Base-by-base conservation (phyloP, 345 rosid genomes). In the Viola odorata region DNA sequence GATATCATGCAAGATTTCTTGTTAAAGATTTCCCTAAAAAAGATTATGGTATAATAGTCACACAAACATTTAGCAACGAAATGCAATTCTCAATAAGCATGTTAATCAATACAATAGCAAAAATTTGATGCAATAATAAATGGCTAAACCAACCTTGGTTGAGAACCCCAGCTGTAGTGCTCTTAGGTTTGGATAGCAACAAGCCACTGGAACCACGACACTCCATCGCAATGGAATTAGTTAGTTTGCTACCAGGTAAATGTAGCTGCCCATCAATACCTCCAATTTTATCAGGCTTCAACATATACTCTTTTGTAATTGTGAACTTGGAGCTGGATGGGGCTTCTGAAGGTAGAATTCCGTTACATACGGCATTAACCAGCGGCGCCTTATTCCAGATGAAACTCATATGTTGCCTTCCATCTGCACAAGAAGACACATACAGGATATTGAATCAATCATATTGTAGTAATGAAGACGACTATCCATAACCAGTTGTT, bases 391-490 rank as follows among this genome's bases (percentile, higher is more conserved):
- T 75, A 57, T 80, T 72, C 85, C 88, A 76, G 49, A 66, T 78
- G 63, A 78, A 75, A 71, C 71, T 75, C 80, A 79, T 72, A 58
- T 74, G 86, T 45, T 74, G 87, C 85, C 81, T 79, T 72, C 79
- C 86, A 84, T 81, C 98, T 92, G 82, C 65, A 73, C 23, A 73
- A 47, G 49, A 32, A 70, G 45, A 72, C 42, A 67, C 58, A 66
- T 23, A 23, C 32, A 23, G 32, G 32, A 23, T 23, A 23, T 23
- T 23, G 32, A 23, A 23, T 23, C 32, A 23, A 23, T 23, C 32
- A 23, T 23, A 23, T 23, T 23, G 32, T 23, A 23, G 32, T 23
- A 23, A 23, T 23, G 32, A 23, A 23, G 32, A 23, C 32, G 32
- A 23, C 32, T 23, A 23, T 23, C 32, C 32, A 23, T 23, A 23